A percentile compares a stretch with the other conserved stretches of the same genome.
Conservation (phyloP, 139 green algal genomes). For the Bryopsis sp. region DNA sequence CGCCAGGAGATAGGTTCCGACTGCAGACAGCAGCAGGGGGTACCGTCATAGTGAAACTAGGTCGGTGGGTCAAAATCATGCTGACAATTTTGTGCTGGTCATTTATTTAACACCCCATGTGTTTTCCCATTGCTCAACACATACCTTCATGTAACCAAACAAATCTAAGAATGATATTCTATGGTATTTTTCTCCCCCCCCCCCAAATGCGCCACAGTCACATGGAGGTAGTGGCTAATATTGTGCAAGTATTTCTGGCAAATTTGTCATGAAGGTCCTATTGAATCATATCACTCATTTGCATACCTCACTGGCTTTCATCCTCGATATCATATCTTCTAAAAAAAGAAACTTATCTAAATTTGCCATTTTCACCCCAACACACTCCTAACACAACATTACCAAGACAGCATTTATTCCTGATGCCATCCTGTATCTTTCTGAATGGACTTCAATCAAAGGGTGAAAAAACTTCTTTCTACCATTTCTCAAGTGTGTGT, state of each 20-base stretch:
- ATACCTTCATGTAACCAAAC: conserved; percentile 3
- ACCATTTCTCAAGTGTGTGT: neutral
- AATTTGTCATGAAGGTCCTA: too few relatives aligned
- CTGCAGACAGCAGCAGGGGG: conserved; percentile 47
- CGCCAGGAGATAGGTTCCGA: conserved; percentile 57
- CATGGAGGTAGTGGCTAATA: too few relatives aligned
- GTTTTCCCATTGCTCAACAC: neutral
- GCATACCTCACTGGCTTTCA: too few relatives aligned
- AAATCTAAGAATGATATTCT: neutral
- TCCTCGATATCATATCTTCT: too few relatives aligned
- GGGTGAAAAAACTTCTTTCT: neutral
- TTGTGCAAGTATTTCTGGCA: too few relatives aligned
- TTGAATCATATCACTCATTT: too few relatives aligned
- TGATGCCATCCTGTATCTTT: too few relatives aligned
- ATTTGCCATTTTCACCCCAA: neutral
- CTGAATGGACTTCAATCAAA: neutral
- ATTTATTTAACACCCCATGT: neutral
- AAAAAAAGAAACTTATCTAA: too few relatives aligned
- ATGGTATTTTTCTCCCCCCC: neutral
- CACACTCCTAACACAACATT: neutral
- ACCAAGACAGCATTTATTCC: too few relatives aligned
- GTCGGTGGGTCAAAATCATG: conserved; percentile 22
- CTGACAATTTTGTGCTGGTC: neutral
- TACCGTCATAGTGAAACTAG: conserved; percentile 48
- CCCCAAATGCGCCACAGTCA: neutral